A percentile compares a stretch with the other conserved stretches of the same genome.
Conservation (phyloP, 1,139 yeast genomes). For the Sugiyamaella sp. region DNA sequence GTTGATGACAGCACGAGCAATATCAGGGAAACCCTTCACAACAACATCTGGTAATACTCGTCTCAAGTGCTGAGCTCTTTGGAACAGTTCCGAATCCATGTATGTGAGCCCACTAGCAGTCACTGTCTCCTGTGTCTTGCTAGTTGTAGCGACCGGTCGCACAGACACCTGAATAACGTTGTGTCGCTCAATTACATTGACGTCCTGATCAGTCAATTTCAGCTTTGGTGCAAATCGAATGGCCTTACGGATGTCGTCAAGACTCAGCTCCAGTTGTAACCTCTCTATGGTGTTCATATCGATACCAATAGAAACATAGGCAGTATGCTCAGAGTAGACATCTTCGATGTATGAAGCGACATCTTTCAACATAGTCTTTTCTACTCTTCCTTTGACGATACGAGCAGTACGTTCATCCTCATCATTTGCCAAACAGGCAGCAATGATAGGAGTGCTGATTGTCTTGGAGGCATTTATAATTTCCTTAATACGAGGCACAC, state of each 20-base stretch:
- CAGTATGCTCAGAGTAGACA: conserved; percentile 80
- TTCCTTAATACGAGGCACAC: conserved; percentile 99
- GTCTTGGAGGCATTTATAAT: conserved; percentile 95
- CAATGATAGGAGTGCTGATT: conserved; percentile 95
- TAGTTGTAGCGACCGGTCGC: conserved; percentile 52
- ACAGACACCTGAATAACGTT: conserved; percentile 80
- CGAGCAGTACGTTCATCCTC: conserved; percentile 97
- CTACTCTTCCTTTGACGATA: conserved; percentile 96
- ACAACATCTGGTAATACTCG: conserved; percentile 84
- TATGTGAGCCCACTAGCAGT: conserved; percentile 42
- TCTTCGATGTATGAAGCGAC: conserved; percentile 90
- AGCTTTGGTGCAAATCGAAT: conserved; percentile 84
- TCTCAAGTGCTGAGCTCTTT: conserved; percentile 86
- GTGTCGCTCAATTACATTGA: conserved; percentile 60
- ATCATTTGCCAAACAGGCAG: conserved; percentile 89
- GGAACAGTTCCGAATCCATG: conserved; percentile 67
- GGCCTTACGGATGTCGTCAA: conserved; percentile 86
- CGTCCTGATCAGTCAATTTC: conserved; percentile 75
- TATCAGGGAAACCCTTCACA: conserved; percentile 89
- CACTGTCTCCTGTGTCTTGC: conserved; percentile 33
- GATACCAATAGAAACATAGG: conserved; percentile 78
- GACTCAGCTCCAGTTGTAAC: conserved; percentile 82
- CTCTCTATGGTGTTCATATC: conserved; percentile 86
- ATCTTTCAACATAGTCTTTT: conserved; percentile 85
- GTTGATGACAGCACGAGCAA: conserved; percentile 94